These are phyloP conservation scores for Hymenoscyphus linearis DNA, from an alignment of 2,329 filamentous ascomycete genomes.

Conservation along the genomic window DNA sequence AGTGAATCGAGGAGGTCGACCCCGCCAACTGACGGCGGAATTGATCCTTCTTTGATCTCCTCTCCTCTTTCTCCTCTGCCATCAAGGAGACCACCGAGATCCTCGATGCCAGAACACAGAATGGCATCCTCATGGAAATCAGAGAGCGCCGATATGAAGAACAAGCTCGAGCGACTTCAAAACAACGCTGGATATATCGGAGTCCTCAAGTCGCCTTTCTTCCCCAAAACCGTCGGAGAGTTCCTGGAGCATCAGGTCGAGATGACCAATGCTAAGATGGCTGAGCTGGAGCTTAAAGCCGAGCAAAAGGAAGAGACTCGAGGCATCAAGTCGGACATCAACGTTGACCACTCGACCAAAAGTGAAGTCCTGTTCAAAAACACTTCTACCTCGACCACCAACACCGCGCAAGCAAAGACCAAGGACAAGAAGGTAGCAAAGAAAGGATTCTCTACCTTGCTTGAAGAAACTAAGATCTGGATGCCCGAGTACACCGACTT, in stretches of 20 bases:
- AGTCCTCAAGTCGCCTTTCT: constrained; percentile 7
- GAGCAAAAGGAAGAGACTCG: background rate
- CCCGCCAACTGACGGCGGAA: background rate
- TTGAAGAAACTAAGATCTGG: constrained; percentile 7
- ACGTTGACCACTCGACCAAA: constrained; percentile 2
- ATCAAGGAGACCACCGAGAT: background rate
- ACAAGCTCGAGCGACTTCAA: constrained; percentile 9
- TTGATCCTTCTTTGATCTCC: background rate
- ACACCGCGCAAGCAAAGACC: background rate
- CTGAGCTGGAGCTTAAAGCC: background rate
- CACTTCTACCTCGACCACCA: background rate
- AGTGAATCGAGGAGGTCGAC: background rate
- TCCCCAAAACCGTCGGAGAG: constrained; percentile 5
- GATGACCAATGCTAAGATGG: background rate
- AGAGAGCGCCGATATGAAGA: constrained; percentile 4
- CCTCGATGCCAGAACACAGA: background rate
- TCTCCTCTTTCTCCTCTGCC: background rate
- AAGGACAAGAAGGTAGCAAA: background rate
- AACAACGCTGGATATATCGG: constrained; percentile 8
- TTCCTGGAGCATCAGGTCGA: constrained; percentile 1
- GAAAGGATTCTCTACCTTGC: background rate
- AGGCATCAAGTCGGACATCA: background rate
- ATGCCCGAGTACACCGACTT: background rate
- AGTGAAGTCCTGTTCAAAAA: background rate
- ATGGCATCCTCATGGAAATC: constrained; percentile 3